Evolutionary conservation across 441 rosid species (phyloP), one percentile per base, ranked within the genome.

Genomic region (Croton setiger): DNA sequence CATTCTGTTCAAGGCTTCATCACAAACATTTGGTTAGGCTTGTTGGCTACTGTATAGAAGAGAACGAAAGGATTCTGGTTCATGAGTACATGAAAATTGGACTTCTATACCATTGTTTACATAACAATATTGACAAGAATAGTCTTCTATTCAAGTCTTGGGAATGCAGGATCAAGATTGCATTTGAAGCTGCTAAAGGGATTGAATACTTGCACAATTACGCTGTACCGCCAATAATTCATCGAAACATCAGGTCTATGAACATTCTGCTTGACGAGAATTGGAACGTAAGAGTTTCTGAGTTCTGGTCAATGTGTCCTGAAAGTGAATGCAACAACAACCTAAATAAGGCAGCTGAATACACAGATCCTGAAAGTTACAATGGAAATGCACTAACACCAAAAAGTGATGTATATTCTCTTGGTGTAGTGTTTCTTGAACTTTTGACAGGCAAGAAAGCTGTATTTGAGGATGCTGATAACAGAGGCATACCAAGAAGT

Each of bases 351-450:
- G 95, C 93, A 7, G 88, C 87, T 2, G 97, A 93, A 21, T 93
- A 90, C 77, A 86, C 87, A 2, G 98, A 93, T 76, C 98, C 98
- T 0, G 97, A 93, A 69, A 90, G 85, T 74, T 87, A 88, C 15
- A 86, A 83, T n/a, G 71, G 78, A 14, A 84, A 88, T 49, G 87
- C 85, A 12, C 54, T 93, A 63, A 90, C 97, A 0, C 80, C 83
- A 0, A 86, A 87, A 81, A 93, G 96, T 18, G 98, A 93, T 27
- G 96, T 93, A 7, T 90, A 90, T 6, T 89, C 92, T 0, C 72
- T 93, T 0, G 98, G 98, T 1, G 93, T 90, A 15, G 94, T 93
- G 53, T 73, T 91, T 68, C 53, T 93, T 13, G 96, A 90, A 36
- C 78, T 91, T 14, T 60, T 93, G 45, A 91, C 96, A 0, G 96